Percentiles rank a stretch among this genome's conserved stretches.
phyloP scores from a whole-genome alignment of 2,329 filamentous ascomycete genomes.

The Colletotrichum viniferum region DNA sequence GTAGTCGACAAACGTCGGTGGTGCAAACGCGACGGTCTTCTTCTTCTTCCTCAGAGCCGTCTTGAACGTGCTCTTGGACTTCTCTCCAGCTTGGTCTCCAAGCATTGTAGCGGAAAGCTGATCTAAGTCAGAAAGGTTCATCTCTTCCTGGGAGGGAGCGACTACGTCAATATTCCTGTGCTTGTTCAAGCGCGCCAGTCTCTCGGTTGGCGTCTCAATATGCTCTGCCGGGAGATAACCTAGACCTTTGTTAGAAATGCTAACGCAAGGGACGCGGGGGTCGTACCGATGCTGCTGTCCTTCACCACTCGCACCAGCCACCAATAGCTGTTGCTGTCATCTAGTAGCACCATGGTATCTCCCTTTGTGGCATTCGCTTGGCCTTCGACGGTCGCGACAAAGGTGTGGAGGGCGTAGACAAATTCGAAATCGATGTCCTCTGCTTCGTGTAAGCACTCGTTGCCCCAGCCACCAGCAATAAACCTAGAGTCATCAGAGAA shows the following conservation, averaged over 20 bases:
- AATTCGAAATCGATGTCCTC: constrained; percentile 99
- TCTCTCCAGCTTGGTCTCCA: constrained; percentile 67
- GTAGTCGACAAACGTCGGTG: constrained; percentile 87
- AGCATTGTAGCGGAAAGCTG: constrained; percentile 68
- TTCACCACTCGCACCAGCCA: constrained; percentile 98
- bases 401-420: constrained; percentile 97
- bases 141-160: constrained; percentile 4
- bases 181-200: constrained; percentile 92
- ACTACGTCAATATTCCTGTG: constrained; percentile 96
- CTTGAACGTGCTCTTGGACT: constrained; percentile 82
- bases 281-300: constrained; percentile 85
- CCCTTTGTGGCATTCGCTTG: constrained; percentile 98
- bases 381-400: constrained; percentile 95
- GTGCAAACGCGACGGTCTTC: constrained; percentile 86
- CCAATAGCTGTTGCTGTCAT: constrained; percentile 99
- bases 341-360: constrained; percentile 96
- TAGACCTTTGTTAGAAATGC: constrained; percentile 41
- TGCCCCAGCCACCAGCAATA: constrained; percentile 75
- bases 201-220: constrained; percentile 96
- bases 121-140: constrained; percentile 31
- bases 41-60: constrained; percentile 83
- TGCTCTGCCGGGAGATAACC: constrained; percentile 97
- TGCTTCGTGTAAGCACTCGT: constrained; percentile 87
- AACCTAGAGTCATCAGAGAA: constrained; percentile 62
- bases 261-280: neutral